Evolutionary conservation across 1,139 yeast genomes (phyloP), one percentile per base, ranked within the genome.

Genomic region (Geotrichum histeridarum): DNA sequence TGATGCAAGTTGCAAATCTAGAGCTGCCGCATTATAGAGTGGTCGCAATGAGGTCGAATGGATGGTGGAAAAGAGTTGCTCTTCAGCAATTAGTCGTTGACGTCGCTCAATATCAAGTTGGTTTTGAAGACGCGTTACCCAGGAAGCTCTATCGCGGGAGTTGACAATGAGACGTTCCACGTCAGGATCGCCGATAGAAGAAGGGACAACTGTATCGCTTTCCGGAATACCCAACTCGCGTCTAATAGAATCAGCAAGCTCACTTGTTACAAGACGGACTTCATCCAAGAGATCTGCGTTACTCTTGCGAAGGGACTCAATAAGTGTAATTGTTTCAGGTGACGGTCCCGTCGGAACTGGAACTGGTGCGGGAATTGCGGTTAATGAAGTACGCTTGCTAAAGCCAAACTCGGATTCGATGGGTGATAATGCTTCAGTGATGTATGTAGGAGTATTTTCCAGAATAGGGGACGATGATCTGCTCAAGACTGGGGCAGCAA

Each of bases 181-280:
- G 17, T 44, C n/a, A 18, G 30, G n/a, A 8, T 42, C 45, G 9
- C 18, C 45, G 15, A 7, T n/a, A 4, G 46, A 11, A 9, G 11
- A 14, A 11, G 42, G 14, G 17, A 17, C 12, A n/a, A 15, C 36
- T 17, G 27, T n/a, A 2, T 48, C 17, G 12, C 49, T 22, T 37
- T n/a, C 39, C 6, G 54, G 60, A 3, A 70, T 60, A 4, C 64
- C 65, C 37, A 67, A 65, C 58, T 70, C 74, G 5, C 74, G 68
- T 37, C 73, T 66, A 30, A 68, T 62, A 2, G 72, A 61, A 54
- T 71, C 74, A 2, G 72, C 72, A 12, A 71, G 66, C 56, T 71
- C 74, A 30, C 67, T 61, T 1, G 73, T 66, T n/a, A 71, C 67
- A 8, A 70, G 60, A 8, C 71, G 60, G 15, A 71, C 59, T 48